Conservation (phyloP, 805 yeast genomes). For the Ogataea kodamae region DNA sequence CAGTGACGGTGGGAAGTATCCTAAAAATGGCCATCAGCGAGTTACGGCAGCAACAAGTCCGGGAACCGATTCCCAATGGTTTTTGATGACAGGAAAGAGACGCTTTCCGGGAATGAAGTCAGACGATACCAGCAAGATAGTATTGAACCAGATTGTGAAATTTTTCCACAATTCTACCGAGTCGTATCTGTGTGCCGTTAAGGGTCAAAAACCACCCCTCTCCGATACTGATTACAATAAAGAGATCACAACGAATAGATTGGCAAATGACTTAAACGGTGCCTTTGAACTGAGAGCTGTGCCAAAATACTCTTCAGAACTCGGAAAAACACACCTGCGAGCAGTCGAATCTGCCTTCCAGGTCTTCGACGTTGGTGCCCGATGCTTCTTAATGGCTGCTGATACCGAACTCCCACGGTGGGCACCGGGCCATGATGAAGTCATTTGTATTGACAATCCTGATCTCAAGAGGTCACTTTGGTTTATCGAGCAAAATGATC, state of each 20-base stretch:
- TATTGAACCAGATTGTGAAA: slow-evolving; percentile 55
- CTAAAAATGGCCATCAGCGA: slow-evolving; percentile 66
- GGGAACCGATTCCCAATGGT: slow-evolving; percentile 70
- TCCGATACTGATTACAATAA: slow-evolving; percentile 86
- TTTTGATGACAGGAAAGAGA: slow-evolving; percentile 48
- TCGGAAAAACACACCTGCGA: slow-evolving; percentile 36
- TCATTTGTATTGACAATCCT: slow-evolving; percentile 77
- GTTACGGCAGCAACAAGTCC: slow-evolving; percentile 65
- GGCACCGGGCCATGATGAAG: slow-evolving; percentile 86
- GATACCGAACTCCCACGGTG: slow-evolving; percentile 68
- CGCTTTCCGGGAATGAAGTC: slow-evolving; percentile 38
- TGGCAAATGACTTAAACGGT: slow-evolving; percentile 66
- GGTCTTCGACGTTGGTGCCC: slow-evolving; percentile 60
- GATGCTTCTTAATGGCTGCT: slow-evolving; percentile 75
- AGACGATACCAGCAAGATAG: slow-evolving; percentile 22
- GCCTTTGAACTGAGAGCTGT: slow-evolving; percentile 62
- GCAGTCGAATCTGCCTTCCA: slow-evolving; percentile 71
- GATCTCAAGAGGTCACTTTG: slow-evolving; percentile 64
- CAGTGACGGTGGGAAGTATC: slow-evolving; percentile 64
- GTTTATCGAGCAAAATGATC: slow-evolving; percentile 64
- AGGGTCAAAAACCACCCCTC: slow-evolving; percentile 75
- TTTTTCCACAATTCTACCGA: slow-evolving; percentile 70
- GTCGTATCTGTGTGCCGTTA: slow-evolving; percentile 60
- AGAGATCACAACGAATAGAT: slow-evolving; percentile 79
- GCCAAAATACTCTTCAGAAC: slow-evolving; percentile 34